Conservation (phyloP, 2,329 filamentous ascomycete genomes). For the Fusarium dlaminii region DNA sequence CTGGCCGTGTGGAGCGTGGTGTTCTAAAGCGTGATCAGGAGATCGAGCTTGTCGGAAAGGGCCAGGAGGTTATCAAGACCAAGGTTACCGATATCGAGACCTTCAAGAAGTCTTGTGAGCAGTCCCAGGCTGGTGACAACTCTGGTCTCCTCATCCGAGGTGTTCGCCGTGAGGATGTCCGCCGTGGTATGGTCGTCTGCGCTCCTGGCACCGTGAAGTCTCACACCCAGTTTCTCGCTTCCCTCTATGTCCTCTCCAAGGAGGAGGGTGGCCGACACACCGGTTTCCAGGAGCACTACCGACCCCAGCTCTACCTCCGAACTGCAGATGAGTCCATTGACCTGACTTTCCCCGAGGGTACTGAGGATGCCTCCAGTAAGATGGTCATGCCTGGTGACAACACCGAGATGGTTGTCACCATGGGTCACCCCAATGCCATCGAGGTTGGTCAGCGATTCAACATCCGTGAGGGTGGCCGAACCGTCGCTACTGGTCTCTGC, state of each 20-base stretch:
- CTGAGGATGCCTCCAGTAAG: constrained; percentile 75
- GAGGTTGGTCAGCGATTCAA: constrained; percentile 97
- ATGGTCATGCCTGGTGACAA: constrained; percentile 99
- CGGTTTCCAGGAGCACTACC: constrained; percentile 95
- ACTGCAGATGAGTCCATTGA: constrained; percentile 85
- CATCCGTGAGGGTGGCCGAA: constrained; percentile 94
- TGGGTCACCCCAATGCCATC: constrained; percentile 85
- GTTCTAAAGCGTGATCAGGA: constrained; percentile 92
- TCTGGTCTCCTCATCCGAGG: constrained; percentile 96
- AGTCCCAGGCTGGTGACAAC: constrained; percentile 97
- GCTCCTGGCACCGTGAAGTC: constrained; percentile 86
- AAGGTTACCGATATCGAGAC: constrained; percentile 99
- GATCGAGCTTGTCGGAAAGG: constrained; percentile 93
- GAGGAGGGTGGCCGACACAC: constrained; percentile 98
- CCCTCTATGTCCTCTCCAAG: constrained; percentile 97
- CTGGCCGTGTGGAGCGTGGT: constrained; percentile 97
- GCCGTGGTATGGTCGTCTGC: constrained; percentile 92
- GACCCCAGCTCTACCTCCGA: constrained; percentile 94
- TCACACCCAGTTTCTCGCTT: constrained; percentile 90
- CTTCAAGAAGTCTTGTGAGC: constrained; percentile 99
- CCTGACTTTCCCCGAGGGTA: constrained; percentile 87
- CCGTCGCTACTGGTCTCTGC: constrained; percentile 84
- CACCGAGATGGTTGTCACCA: constrained; percentile 92
- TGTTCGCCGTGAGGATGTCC: constrained; percentile 93
- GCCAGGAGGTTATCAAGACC: constrained; percentile 85